Evolutionary conservation across 495 filamentous ascomycete genomes (phyloP).

Genomic region (Podospora tetraspora): DNA sequence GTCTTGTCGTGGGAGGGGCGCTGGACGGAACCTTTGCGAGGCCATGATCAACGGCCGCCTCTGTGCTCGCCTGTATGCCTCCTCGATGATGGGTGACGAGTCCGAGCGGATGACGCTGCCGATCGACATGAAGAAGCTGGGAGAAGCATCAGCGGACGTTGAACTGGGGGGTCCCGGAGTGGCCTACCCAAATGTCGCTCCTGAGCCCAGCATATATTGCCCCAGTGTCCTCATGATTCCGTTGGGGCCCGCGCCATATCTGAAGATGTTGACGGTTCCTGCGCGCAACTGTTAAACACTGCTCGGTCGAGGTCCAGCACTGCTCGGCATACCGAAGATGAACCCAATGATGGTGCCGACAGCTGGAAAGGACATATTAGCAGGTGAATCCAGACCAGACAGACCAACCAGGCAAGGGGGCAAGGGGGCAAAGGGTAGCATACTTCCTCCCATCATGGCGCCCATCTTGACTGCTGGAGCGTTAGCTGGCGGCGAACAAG

Average conservation of each 20-base stretch:
- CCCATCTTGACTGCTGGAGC: slow-evolving; percentile 82
- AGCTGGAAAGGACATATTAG: slow-evolving; percentile 47
- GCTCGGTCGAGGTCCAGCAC: background rate
- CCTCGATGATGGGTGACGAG: slow-evolving; percentile 53
- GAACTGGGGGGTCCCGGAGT: background rate
- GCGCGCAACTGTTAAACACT: slow-evolving; percentile 21
- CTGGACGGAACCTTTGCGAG: slow-evolving; percentile 40
- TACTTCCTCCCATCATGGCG: slow-evolving; percentile 95
- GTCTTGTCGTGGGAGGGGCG: slow-evolving; percentile 10
- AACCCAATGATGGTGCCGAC: slow-evolving; percentile 96
- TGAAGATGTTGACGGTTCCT: slow-evolving; percentile 91
- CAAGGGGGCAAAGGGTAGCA: slow-evolving; percentile 34
- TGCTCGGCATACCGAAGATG: slow-evolving; percentile 70
- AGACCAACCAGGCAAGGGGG: too few species aligned
- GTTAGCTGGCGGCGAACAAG: slow-evolving; percentile 23
- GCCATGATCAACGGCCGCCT: slow-evolving; percentile 60
- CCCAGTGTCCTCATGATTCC: slow-evolving; percentile 88
- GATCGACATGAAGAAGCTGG: slow-evolving; percentile 98
- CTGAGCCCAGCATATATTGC: slow-evolving; percentile 96
- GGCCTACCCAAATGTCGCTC: slow-evolving; percentile 86
- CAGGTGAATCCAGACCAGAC: background rate
- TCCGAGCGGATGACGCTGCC: slow-evolving; percentile 93
- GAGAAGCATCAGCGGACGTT: background rate
- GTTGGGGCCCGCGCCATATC: slow-evolving; percentile 88
- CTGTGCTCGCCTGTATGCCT: slow-evolving; percentile 57